Percentiles rank a stretch among this genome's conserved stretches.
Evolutionary conservation across 805 yeast genomes (phyloP).

Genomic region (Candida hungchunana): DNA sequence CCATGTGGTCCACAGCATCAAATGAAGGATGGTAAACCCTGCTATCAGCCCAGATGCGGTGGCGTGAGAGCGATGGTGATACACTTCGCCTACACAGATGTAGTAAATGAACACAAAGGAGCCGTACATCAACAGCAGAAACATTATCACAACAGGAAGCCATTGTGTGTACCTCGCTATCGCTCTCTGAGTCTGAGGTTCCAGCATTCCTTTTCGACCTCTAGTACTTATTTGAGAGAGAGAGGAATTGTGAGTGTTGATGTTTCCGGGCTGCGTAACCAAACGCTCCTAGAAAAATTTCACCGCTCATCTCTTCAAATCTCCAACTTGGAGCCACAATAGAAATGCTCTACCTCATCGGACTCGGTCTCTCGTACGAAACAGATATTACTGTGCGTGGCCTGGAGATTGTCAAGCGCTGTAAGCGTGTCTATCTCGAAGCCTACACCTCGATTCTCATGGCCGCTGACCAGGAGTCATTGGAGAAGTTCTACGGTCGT

Average conservation of each 20-base stretch:
- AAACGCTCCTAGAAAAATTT: constrained; percentile 2
- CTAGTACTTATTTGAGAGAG: no score
- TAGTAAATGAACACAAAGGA: constrained; percentile 26
- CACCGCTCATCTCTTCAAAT: background rate
- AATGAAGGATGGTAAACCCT: constrained; percentile 27
- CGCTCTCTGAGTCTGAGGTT: constrained; percentile 1
- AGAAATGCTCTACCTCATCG: constrained; percentile 84
- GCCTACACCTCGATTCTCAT: constrained; percentile 93
- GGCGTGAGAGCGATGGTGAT: constrained; percentile 23
- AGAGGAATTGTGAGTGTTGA: background rate
- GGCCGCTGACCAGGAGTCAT: constrained; percentile 76
- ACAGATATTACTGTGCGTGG: constrained; percentile 94
- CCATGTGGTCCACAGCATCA: constrained; percentile 39
- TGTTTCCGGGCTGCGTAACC: constrained; percentile 5
- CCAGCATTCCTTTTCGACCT: no score
- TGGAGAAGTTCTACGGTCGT: constrained; percentile 83
- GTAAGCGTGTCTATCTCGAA: constrained; percentile 90
- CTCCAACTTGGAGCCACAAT: background rate
- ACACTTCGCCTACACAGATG: constrained; percentile 29
- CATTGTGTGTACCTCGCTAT: no score
- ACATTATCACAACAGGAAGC: no score
- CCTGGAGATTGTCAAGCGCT: constrained; percentile 72
- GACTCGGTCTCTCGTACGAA: constrained; percentile 86
- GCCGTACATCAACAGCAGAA: constrained; percentile 13
- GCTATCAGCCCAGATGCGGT: constrained; percentile 32